A percentile compares a stretch with the other conserved stretches of the same genome.
Conservation (phyloP, 306 rosid genomes). For the Casuarina cunninghamiana region DNA sequence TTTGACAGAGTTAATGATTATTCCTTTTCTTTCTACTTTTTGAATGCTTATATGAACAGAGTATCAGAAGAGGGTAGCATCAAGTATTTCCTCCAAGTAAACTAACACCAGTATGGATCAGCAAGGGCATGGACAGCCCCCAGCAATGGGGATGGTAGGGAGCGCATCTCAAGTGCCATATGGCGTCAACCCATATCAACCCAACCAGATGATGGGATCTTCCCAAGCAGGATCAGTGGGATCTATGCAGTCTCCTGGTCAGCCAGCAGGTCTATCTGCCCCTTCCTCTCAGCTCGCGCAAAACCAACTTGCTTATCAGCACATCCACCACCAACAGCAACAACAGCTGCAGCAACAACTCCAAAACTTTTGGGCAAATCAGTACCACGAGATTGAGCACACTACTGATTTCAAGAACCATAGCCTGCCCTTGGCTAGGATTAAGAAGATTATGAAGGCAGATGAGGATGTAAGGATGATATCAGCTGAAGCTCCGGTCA, state of each 20-base stretch:
- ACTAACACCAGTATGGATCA: conserved; percentile 43
- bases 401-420: conserved; percentile 41
- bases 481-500: conserved; percentile 59
- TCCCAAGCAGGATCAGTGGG: conserved; percentile 30
- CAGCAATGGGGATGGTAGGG: conserved; percentile 20
- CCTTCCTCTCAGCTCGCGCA: conserved; percentile 37
- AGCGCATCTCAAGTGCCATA: conserved; percentile 33
- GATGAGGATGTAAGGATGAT: conserved; percentile 60
- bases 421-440: conserved; percentile 57
- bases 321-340: conserved; percentile 43
- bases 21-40: neutral
- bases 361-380: conserved; percentile 44
- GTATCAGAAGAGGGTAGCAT: conserved; percentile 4
- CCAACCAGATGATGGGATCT: conserved; percentile 35
- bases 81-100: neutral
- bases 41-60: neutral
- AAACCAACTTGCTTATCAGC: conserved; percentile 38
- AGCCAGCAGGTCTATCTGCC: conserved; percentile 28
- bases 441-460: conserved; percentile 68
- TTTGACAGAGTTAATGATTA: neutral
- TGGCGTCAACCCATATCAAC: conserved; percentile 33
- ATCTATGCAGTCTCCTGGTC: conserved; percentile 33
- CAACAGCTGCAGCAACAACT: conserved; percentile 48
- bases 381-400: conserved; percentile 43
- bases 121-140: conserved; percentile 37